Evolutionary conservation across 345 rosid species (phyloP), one percentile per base, ranked within the genome.

Genomic region (Salix arbutifolia): DNA sequence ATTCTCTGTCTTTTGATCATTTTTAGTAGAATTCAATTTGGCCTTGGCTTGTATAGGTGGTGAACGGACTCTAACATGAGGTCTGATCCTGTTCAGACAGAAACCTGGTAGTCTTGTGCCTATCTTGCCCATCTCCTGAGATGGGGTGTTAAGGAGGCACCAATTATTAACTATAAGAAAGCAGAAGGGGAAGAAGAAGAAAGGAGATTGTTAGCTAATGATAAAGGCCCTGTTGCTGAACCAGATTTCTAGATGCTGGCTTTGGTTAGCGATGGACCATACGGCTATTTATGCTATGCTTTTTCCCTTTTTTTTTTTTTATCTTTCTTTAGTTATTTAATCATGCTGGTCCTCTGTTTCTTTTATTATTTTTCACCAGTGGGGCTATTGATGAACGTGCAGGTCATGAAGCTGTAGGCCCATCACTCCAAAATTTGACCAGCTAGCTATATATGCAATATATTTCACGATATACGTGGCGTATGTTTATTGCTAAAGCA

Each of bases 71-170:
- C 88, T 83, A 37, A 83, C 91, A 73, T 88, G 94, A 71, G 97
- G 90, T 88, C 91, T 87, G 68, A 92, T 80, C 82, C 95, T 88
- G 87, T 90, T 92, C 14, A 89, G 87, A 65, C 95, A 94, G 81
- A 94, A 91, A 4, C 89, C 84, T 3, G 94, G 91, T 82, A 89
- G 60, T 80, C 85, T 88, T n/a, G 86, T 78, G 30, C 90, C 90
- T 74, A 76, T 75, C 83, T 80, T 90, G 65, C 88, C 84, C 92
- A 85, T 88, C 35, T 85, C 58, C 30, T 67, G 30, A 23, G 68
- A n/a, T 42, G 67, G 28, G 64, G 25, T 65, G 52, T 17, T 35
- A 58, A 64, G 48, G 67, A 25, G 46, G 65, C 74, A 30, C 71
- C 26, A 67, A 53, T 74, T 70, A 66, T 52, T 68, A 26, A 65